A percentile compares a stretch with the other conserved stretches of the same genome.
These are phyloP conservation scores for Candida dendrica DNA, from an alignment of 805 yeast genomes.

Conservation along the genomic window DNA sequence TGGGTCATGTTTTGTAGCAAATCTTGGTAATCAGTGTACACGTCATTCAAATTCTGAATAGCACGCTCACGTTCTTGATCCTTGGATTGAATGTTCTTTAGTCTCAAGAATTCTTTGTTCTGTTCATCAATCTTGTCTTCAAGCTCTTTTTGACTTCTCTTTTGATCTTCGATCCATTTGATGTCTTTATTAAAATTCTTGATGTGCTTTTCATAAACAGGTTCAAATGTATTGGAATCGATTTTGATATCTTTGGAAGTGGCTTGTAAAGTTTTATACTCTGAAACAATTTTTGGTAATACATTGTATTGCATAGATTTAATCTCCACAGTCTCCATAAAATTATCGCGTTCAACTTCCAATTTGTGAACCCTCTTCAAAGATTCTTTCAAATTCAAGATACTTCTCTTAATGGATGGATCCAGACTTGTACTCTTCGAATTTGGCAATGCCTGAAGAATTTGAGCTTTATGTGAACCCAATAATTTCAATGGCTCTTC, in stretches of 20 bases:
- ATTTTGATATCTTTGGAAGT: slow-evolving; percentile 12
- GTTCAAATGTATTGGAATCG: slow-evolving; percentile 29
- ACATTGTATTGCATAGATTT: slow-evolving; percentile 41
- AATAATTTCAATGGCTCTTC: slow-evolving; percentile 37
- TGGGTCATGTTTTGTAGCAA: slow-evolving; percentile 53
- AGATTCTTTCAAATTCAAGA: slow-evolving; percentile 25
- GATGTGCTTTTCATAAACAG: slow-evolving; percentile 35
- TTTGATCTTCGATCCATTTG: slow-evolving; percentile 35
- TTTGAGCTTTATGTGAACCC: slow-evolving; percentile 25
- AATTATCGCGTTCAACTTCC: slow-evolving; percentile 30
- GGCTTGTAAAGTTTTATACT: slow-evolving; percentile 28
- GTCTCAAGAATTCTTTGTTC: slow-evolving; percentile 21
- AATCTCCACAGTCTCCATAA: slow-evolving; percentile 34
- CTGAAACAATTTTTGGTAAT: slow-evolving; percentile 45
- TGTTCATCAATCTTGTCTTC: slow-evolving; percentile 30
- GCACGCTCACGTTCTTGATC: slow-evolving; percentile 33
- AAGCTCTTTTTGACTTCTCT: slow-evolving; percentile 28
- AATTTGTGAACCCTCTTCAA: slow-evolving; percentile 26
- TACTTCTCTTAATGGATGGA: slow-evolving; percentile 27
- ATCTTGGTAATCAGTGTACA: slow-evolving; percentile 30
- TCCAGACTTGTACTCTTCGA: slow-evolving; percentile 23
- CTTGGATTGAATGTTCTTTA: slow-evolving; percentile 10
- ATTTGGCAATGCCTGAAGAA: slow-evolving; percentile 23
- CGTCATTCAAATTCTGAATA: slow-evolving; percentile 38
- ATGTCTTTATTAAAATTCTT: slow-evolving; percentile 44